Conservation (phyloP, 495 filamentous ascomycete genomes). For the Aspergillus taichungensis region DNA sequence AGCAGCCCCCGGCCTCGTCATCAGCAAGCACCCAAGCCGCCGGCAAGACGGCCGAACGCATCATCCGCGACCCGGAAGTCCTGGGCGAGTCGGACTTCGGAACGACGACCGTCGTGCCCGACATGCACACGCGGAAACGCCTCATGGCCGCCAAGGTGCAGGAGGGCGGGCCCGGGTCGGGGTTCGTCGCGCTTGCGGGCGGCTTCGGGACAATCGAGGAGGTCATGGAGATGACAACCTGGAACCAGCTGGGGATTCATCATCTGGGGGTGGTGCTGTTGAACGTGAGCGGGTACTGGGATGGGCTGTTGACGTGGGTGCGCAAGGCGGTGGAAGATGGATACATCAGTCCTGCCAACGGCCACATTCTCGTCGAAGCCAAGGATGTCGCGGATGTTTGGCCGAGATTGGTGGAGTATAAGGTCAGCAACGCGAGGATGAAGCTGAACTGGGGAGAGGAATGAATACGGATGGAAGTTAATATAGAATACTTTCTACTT, state of each 20-base stretch:
- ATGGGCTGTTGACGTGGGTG: constrained; percentile 79
- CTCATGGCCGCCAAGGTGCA: constrained; percentile 86
- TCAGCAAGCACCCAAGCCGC: constrained; percentile 1
- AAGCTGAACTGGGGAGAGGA: constrained; percentile 75
- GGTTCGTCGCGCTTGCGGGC: constrained; percentile 83
- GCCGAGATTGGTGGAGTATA: constrained; percentile 62
- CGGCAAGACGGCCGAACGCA: constrained; percentile 34
- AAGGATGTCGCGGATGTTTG: constrained; percentile 62
- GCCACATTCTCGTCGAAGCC: constrained; percentile 69
- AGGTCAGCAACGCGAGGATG: constrained; percentile 60
- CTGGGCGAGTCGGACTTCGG: constrained; percentile 69
- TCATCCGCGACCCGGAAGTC: constrained; percentile 18
- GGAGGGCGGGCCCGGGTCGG: constrained; percentile 68
- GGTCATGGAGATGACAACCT: constrained; percentile 91
- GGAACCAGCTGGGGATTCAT: constrained; percentile 97
- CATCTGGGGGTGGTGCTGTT: constrained; percentile 66
- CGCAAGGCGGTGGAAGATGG: constrained; percentile 64
- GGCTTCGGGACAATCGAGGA: constrained; percentile 96
- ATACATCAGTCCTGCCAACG: constrained; percentile 62
- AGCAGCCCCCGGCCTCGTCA: neutral
- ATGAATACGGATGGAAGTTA: constrained; percentile 17
- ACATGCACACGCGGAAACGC: constrained; percentile 93
- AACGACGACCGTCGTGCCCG: constrained; percentile 73
- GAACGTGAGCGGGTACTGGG: constrained; percentile 86
- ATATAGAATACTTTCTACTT: neutral